Conservation (phyloP, 23 red algal genomes). For the Agarophyton chilense region DNA sequence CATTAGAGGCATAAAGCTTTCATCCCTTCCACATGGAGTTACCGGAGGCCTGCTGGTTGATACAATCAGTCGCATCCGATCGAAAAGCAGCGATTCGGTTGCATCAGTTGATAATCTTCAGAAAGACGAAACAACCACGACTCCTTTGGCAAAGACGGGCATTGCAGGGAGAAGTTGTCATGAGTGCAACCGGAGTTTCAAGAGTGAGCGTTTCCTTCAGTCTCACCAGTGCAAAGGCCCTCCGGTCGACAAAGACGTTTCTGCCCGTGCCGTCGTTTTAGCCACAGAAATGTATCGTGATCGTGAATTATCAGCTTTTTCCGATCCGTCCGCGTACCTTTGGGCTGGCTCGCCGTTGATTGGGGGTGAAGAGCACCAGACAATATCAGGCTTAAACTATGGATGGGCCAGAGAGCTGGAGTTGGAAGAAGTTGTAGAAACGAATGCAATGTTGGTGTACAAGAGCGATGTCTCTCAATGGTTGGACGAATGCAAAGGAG, state of each 20-base stretch:
- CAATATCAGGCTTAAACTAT: constrained; percentile 27
- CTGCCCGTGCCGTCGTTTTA: constrained; percentile 43
- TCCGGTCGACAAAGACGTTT: constrained; percentile 48
- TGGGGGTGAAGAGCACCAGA: not conserved
- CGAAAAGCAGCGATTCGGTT: not conserved
- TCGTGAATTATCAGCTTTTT: constrained; percentile 33
- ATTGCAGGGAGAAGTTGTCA: constrained; percentile 39
- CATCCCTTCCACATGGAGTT: constrained; percentile 20
- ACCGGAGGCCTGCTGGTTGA: constrained; percentile 29
- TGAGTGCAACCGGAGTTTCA: constrained; percentile 38
- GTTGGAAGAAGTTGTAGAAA: constrained; percentile 10
- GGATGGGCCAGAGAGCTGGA: constrained; percentile 18
- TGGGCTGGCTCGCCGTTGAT: not conserved
- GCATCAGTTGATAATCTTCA: not conserved
- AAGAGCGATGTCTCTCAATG: constrained; percentile 42
- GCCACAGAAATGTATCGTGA: constrained; percentile 40
- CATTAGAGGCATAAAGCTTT: not conserved
- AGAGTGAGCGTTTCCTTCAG: constrained; percentile 41
- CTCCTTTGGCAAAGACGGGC: constrained; percentile 10
- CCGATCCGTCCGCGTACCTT: constrained; percentile 13
- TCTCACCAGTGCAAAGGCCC: constrained; percentile 50
- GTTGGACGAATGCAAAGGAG: constrained; percentile 1
- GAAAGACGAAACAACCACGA: constrained; percentile 14
- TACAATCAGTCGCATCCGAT: constrained; percentile 19
- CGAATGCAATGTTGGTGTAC: constrained; percentile 4